Evolutionary conservation across 441 rosid genomes (phyloP).

Genomic region (Hura crepitans): DNA sequence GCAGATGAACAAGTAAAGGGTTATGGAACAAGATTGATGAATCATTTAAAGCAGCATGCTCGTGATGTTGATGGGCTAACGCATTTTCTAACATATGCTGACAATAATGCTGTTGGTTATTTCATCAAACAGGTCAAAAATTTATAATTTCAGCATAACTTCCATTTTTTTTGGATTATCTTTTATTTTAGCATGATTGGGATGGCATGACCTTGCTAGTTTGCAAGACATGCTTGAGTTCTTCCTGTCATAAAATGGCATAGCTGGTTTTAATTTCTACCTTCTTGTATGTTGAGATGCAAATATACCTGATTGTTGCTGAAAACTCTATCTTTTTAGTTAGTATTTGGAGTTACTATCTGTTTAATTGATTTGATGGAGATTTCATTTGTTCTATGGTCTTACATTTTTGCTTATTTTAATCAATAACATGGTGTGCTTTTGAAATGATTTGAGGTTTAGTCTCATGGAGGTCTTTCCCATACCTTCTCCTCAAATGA

Average conservation of each 20-base stretch:
- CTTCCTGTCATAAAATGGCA: background rate
- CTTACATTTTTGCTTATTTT: too few species aligned
- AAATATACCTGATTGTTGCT: background rate
- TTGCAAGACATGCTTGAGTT: background rate
- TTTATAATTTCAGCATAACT: background rate
- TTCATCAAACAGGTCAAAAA: conserved; percentile 88
- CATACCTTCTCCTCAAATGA: background rate
- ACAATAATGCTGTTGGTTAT: conserved; percentile 98
- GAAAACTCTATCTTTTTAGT: background rate
- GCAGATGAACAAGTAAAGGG: conserved; percentile 99
- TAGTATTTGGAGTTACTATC: background rate
- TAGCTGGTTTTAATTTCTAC: background rate
- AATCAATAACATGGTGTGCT: background rate
- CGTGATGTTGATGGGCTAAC: conserved; percentile 95
- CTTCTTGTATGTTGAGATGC: background rate
- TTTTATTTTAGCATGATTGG: conserved; percentile 9
- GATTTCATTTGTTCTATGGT: background rate
- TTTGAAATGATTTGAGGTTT: background rate
- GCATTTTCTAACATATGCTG: conserved; percentile 96
- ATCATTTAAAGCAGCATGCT: conserved; percentile 95
- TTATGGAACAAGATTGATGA: conserved; percentile 98
- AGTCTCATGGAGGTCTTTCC: conserved; percentile 4
- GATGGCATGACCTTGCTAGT: conserved; percentile 6
- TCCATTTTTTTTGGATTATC: conserved; percentile 7
- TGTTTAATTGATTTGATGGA: conserved; percentile 4